Base-by-base conservation (phyloP, 768 basidiomycete species). In the Hericium alpestre region DNA sequence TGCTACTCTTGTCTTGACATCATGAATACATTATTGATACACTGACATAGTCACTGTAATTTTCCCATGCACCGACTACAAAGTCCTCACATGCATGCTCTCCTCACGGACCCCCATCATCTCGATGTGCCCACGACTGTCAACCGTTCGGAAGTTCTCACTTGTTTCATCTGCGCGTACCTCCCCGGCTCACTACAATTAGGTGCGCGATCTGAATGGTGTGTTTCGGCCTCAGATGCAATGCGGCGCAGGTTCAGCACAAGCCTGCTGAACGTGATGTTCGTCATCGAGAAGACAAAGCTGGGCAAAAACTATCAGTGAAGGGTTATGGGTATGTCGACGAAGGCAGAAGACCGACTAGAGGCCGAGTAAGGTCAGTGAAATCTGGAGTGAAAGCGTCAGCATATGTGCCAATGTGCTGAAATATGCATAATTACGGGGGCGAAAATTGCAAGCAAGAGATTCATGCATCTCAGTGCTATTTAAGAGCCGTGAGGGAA, bases 241-340 rank as follows among this genome's bases (percentile, higher is more conserved):
- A 51, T 27, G 52, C 52, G 52, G n/a, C 52, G 52, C 1, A 53
- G 38, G 52, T 53, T 53, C 4, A 53, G 37, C 8, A 53, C 52
- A n/a, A 53, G 52, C 18, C 52, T 20, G n/a, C 38, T 40, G 39
- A 53, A 22, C 37, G 52, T 53, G 52, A 53, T n/a, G 52, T 38
- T 53, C 38, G 52, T 53, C 6, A 38, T 16, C 16, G 32, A 38
- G 11, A 20, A 53, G 32, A 53, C 27, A 18, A 53, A 53, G 52
- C 52, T 53, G 37, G 18, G 18, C n/a, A n/a, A n/a, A 11, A 32
- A 9, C 4, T 15, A 37, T 20, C 11, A 38, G 51, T 25, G 9
- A 11, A 13, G 10, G 16, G 18, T 16, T 16, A 37, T 23, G 25
- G 52, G 16, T 4, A 20, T 22, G n/a, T 11, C 16, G 15, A 38